Conservation (phyloP, 2,329 filamentous ascomycete species). For the Trichoderma hamatum region DNA sequence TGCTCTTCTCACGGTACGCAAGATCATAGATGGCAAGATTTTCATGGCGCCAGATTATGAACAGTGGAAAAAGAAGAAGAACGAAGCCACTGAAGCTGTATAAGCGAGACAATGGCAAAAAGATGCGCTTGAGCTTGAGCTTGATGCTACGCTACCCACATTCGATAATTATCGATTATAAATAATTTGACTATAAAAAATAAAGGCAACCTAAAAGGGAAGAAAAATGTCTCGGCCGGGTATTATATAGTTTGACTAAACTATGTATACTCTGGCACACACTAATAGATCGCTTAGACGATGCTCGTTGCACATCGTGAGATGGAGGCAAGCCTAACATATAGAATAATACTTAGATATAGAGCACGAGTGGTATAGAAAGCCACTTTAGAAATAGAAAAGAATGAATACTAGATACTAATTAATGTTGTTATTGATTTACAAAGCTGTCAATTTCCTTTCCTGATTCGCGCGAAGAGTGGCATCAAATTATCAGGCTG, state of each 20-base stretch:
- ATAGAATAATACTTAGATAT: no score
- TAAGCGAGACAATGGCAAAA: neutral
- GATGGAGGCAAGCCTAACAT: no score
- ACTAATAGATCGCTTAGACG: no score
- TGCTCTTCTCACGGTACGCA: neutral
- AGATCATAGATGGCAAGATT: conserved; percentile 7
- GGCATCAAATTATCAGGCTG: neutral
- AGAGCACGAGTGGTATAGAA: neutral
- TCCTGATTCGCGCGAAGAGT: neutral
- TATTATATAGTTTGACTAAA: neutral
- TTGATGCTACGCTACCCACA: neutral
- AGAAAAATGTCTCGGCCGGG: neutral
- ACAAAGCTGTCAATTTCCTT: neutral
- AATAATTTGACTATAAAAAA: neutral
- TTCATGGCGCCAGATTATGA: neutral
- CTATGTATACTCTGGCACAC: neutral
- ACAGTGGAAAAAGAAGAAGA: neutral
- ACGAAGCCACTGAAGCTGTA: neutral
- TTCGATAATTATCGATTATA: neutral
- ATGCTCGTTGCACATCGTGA: no score
- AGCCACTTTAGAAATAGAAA: neutral
- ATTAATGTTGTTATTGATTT: neutral
- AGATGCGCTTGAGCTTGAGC: no score
- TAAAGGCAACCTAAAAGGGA: neutral
- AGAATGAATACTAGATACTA: neutral